Conservation (phyloP, 371 early-diverging fungal genomes). For the Zopfochytrium polystomum region DNA sequence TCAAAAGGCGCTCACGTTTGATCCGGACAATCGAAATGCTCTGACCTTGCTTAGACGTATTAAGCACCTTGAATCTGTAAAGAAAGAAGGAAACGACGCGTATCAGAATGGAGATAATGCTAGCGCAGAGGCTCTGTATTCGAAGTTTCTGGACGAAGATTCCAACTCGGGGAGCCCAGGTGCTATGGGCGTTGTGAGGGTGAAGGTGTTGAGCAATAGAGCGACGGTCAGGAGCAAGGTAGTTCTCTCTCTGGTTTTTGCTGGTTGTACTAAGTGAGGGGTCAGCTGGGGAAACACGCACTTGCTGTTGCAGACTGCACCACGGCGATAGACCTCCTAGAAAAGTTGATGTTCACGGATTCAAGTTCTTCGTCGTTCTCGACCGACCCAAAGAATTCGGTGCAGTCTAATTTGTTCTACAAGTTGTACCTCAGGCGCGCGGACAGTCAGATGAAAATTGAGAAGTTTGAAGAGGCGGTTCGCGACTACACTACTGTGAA, state of each 20-base stretch:
- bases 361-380: constrained; percentile 25
- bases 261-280: background rate
- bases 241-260: background rate
- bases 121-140: constrained; percentile 71
- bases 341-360: constrained; percentile 39
- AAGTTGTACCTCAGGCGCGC: constrained; percentile 81
- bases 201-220: constrained; percentile 73
- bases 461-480: constrained; percentile 75
- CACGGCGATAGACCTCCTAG: constrained; percentile 61
- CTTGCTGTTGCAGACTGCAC: constrained; percentile 68
- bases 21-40: constrained; percentile 75
- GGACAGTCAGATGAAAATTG: constrained; percentile 68
- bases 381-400: constrained; percentile 30
- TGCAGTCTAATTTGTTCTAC: constrained; percentile 40
- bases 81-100: constrained; percentile 72
- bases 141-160: constrained; percentile 67
- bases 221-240: constrained; percentile 62
- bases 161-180: no score
- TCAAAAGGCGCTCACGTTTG: constrained; percentile 70
- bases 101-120: constrained; percentile 60
- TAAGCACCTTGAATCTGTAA: constrained; percentile 60
- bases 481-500: constrained; percentile 67
- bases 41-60: constrained; percentile 62
- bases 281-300: constrained; percentile 59
- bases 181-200: constrained; percentile 62